Evolutionary conservation across 352 stramenopile genomes (phyloP).

Genomic region (Globisporangium viniferum): DNA sequence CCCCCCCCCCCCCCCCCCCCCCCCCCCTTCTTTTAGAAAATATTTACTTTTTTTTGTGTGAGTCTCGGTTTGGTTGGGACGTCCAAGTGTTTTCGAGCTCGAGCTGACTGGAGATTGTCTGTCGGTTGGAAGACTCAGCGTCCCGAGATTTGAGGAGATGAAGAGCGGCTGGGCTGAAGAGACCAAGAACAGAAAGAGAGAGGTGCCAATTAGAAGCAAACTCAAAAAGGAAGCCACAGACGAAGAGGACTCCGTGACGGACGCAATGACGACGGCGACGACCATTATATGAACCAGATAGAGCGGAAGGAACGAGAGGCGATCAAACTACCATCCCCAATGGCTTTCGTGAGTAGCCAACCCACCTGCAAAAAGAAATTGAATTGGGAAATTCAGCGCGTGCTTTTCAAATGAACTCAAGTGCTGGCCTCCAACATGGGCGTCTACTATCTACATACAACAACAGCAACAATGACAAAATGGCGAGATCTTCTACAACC

Average conservation of each 20-base stretch:
- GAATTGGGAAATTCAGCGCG: neutral
- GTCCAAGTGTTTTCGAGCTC: neutral
- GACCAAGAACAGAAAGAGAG: neutral
- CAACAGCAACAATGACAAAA: neutral
- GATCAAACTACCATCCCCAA: neutral
- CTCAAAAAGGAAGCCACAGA: neutral
- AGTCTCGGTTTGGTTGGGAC: neutral
- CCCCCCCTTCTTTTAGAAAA: neutral
- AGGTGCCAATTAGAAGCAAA: neutral
- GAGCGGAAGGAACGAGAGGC: neutral
- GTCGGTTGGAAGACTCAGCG: too few species aligned
- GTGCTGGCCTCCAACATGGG: neutral
- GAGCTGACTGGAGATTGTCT: too few species aligned
- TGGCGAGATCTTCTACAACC: neutral
- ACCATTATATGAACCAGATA: neutral
- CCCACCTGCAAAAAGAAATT: neutral
- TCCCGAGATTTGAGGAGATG: too few species aligned
- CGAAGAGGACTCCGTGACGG: neutral
- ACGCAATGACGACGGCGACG: neutral
- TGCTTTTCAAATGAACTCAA: neutral
- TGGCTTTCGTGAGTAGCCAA: neutral
- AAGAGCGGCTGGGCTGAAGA: neutral
- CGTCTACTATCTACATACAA: neutral
- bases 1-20: too few species aligned
- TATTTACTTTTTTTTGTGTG: slow-evolving; percentile 4